Percentiles rank a stretch among this genome's conserved stretches.
Evolutionary conservation across 2,329 filamentous ascomycete species (phyloP).

Genomic region (Remersonia thermophila): DNA sequence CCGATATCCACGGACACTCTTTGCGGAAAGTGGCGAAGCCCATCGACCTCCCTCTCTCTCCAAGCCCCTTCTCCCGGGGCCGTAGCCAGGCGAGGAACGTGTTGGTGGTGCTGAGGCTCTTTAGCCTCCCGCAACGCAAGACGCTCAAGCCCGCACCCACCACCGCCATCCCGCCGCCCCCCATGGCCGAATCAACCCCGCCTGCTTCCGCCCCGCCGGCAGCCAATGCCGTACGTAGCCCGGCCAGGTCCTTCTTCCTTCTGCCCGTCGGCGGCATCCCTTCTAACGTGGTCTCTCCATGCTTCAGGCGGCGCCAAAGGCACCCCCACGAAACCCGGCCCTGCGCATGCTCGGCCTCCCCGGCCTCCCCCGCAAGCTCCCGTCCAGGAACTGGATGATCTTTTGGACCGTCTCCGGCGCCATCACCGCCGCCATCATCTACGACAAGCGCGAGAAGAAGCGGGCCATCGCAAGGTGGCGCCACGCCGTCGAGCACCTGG

Average conservation of each 20-base stretch:
- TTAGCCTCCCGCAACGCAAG: constrained; percentile 1
- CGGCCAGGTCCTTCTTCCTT: background rate
- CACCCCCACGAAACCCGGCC: constrained; percentile 48
- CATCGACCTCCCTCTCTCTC: constrained; percentile 5
- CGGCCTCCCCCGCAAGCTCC: constrained; percentile 68
- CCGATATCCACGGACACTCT: no score
- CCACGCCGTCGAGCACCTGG: constrained; percentile 71
- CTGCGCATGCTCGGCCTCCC: constrained; percentile 76
- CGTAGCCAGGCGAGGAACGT: constrained; percentile 6
- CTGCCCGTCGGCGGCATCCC: no score
- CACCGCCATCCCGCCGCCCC: background rate
- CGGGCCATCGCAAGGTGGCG: constrained; percentile 78
- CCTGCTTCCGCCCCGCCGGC: constrained; percentile 5
- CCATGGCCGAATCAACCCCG: constrained; percentile 16
- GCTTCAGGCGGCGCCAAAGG: constrained; percentile 11
- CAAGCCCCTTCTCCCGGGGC: constrained; percentile 3
- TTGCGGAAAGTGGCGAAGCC: constrained; percentile 6
- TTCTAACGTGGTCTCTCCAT: no score
- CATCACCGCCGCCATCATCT: constrained; percentile 69
- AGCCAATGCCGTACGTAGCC: constrained; percentile 9
- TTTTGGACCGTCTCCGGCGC: constrained; percentile 72
- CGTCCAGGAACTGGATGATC: constrained; percentile 95
- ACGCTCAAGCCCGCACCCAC: constrained; percentile 1
- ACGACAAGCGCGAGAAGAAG: constrained; percentile 86
- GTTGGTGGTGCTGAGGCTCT: constrained; percentile 6